Evolutionary conservation across 306 rosid genomes (phyloP), one percentile per base, ranked within the genome.

Genomic region (Citrullus mucosospermus): DNA sequence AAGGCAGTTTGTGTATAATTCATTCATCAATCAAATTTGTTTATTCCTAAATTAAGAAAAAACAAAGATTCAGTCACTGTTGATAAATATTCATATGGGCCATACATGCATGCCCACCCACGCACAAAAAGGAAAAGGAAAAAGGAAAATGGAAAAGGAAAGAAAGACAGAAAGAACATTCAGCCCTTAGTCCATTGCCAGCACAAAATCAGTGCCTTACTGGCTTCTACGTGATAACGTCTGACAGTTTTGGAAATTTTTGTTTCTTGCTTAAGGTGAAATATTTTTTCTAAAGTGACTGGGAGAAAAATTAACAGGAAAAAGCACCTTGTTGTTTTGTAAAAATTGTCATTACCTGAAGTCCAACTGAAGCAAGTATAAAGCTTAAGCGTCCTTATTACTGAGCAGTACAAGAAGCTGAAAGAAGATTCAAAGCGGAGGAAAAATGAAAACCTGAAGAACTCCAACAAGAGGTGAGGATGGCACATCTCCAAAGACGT

Each of bases 381-480:
- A 36, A 43, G 28, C 70, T 67, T 69, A 76, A 81, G 34, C 48
- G 15, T 18, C 48, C 25, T 60, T 34, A 69, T 36, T 20, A 34
- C 46, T 22, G 76, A 43, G 58, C 22, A 66, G 78, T 34, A 56
- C 59, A 4, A 12, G 3, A 74, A 79, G 44, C 39, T 13, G 18
- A 46, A 41, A 60, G 10, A 70, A 25, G 60, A 30, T 25, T 60
- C 18, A 44, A 46, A 78, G 70, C 2, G 22, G 67, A 18, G 71
- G 38, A 20, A 44, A 77, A 59, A 28, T 36, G 69, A 85, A 81
- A 57, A 93, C 98, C 93, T 88, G 88, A 79, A 93, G 88, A 85
- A 90, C 78, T 83, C 97, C 98, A 82, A 92, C 91, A 72, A 93
- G 93, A 55, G 97, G 98, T 9, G 97, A 84, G 58, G 98, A 92